phyloP scores from a whole-genome alignment of 371 early-diverging fungal species.

The Mucor velutinosus region DNA sequence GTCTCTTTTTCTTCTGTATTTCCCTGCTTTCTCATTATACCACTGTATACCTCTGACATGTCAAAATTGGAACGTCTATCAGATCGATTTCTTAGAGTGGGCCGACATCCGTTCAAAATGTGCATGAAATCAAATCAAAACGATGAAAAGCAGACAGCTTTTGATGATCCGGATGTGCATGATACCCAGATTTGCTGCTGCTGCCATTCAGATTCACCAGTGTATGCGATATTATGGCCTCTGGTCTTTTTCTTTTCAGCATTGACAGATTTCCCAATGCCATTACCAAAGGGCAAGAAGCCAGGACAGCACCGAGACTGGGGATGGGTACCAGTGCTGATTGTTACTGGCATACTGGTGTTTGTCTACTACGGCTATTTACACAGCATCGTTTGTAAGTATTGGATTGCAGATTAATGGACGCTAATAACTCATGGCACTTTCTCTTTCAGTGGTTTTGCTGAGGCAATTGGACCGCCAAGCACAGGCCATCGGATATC shows the following conservation, averaged over 20 bases:
- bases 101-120: slow-evolving; percentile 23
- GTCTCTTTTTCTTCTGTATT: neutral
- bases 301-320: slow-evolving; percentile 42
- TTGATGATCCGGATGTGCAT: slow-evolving; percentile 12
- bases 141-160: slow-evolving; percentile 3
- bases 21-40: neutral
- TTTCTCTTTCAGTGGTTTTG: slow-evolving; percentile 15
- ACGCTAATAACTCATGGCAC: neutral
- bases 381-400: slow-evolving; percentile 27
- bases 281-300: slow-evolving; percentile 37
- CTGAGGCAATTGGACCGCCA: slow-evolving; percentile 2
- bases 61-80: slow-evolving; percentile 15
- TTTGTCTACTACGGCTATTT: slow-evolving; percentile 33
- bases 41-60: neutral
- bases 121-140: slow-evolving; percentile 15
- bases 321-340: slow-evolving; percentile 35
- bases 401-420: neutral
- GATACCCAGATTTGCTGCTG: slow-evolving; percentile 22
- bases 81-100: slow-evolving; percentile 14
- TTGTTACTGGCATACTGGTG: slow-evolving; percentile 22
- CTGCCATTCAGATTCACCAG: slow-evolving; percentile 29
- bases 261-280: slow-evolving; percentile 37
- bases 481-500: slow-evolving; percentile 12
- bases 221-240: slow-evolving; percentile 32
- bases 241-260: slow-evolving; percentile 38